Evolutionary conservation across 148 eudicot genomes (phyloP).

Genomic region (Amaranthus cruentus): DNA sequence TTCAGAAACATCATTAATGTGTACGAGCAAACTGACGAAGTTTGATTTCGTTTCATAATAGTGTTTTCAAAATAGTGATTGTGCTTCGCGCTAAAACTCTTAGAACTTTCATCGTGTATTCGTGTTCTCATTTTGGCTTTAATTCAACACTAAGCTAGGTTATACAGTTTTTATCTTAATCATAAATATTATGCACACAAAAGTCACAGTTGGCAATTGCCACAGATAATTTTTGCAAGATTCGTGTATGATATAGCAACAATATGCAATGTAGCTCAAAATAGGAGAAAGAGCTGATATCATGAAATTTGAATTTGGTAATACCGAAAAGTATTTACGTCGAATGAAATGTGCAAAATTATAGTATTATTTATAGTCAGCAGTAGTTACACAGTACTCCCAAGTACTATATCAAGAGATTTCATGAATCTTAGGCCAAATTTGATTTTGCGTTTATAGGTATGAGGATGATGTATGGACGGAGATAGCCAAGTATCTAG

Average conservation of each 20-base stretch:
- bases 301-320: not conserved
- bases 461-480: slow-evolving; percentile 85
- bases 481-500: slow-evolving; percentile 79
- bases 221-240: not conserved
- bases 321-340: not conserved
- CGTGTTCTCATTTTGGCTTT: not conserved
- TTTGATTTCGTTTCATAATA: not conserved
- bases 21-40: not conserved
- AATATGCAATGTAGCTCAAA: not conserved
- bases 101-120: not conserved
- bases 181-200: not conserved
- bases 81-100: not conserved
- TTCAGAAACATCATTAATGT: not conserved
- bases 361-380: not conserved
- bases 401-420: too few relatives aligned
- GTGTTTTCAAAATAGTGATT: not conserved
- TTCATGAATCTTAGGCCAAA: not conserved
- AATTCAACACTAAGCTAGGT: not conserved
- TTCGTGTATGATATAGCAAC: not conserved
- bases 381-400: not conserved
- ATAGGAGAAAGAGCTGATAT: not conserved
- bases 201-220: not conserved
- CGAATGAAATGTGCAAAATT: not conserved
- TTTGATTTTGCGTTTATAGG: slow-evolving; percentile 26
- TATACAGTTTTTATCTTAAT: not conserved